Percentiles rank a stretch among this genome's conserved stretches.
phyloP scores from a whole-genome alignment of 1,284 basidiomycete genomes.

The Inonotus obliquus region DNA sequence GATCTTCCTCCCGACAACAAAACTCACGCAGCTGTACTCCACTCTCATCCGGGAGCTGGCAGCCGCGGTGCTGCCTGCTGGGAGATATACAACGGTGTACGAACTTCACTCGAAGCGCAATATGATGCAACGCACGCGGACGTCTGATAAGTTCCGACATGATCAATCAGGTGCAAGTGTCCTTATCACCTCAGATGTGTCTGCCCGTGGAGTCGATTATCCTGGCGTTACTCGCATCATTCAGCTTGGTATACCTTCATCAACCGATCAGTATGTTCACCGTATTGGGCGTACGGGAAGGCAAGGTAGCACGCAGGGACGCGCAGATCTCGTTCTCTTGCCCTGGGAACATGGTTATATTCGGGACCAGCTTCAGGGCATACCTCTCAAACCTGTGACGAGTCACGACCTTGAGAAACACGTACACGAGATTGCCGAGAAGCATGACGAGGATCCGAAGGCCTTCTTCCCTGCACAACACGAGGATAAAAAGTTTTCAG shows the following conservation, averaged over 20 bases:
- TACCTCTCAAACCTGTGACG: constrained; percentile 67
- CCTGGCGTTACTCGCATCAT: constrained; percentile 91
- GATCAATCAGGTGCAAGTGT: constrained; percentile 59
- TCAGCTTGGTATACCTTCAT: constrained; percentile 80
- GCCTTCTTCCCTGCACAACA: constrained; percentile 4
- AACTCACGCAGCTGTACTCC: constrained; percentile 76
- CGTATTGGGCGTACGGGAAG: constrained; percentile 91
- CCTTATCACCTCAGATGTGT: constrained; percentile 87
- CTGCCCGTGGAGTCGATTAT: constrained; percentile 88
- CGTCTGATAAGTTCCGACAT: constrained; percentile 65
- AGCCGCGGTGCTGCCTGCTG: constrained; percentile 41
- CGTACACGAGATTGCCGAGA: constrained; percentile 44
- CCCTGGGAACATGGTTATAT: constrained; percentile 83
- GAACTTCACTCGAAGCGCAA: constrained; percentile 86
- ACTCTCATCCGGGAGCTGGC: constrained; percentile 55
- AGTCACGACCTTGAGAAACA: constrained; percentile 47
- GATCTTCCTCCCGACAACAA: constrained; percentile 89
- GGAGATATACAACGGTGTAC: constrained; percentile 51
- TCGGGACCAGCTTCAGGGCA: constrained; percentile 54
- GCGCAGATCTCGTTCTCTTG: constrained; percentile 84
- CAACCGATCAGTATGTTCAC: constrained; percentile 82
- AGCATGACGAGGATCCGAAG: constrained; percentile 45
- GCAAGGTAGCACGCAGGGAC: constrained; percentile 58
- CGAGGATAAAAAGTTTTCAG: neutral
- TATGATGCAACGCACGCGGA: constrained; percentile 60